These are phyloP conservation scores for Sapria himalayana DNA, from an alignment of 345 rosid genomes.

Conservation along the genomic window DNA sequence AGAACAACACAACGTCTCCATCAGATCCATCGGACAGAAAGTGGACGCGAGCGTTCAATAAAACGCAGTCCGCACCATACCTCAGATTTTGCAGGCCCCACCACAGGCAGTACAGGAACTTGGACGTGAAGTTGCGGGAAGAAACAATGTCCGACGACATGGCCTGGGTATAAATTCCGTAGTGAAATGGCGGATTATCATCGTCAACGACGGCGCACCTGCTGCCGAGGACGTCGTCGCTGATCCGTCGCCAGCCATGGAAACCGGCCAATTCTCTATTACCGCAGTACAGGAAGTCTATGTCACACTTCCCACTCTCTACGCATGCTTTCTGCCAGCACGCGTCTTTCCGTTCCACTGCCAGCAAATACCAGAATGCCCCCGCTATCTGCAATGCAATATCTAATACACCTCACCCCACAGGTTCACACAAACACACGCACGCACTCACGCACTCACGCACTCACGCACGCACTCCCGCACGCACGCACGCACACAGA, in stretches of 20 bases:
- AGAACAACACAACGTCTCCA: not conserved
- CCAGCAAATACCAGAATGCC: slow-evolving; percentile 67
- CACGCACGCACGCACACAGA: too few species aligned
- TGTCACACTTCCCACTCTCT: slow-evolving; percentile 18
- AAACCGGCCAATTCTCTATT: slow-evolving; percentile 23
- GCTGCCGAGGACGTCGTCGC: slow-evolving; percentile 16
- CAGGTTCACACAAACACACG: too few species aligned
- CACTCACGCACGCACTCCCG: too few species aligned
- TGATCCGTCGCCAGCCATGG: slow-evolving; percentile 29
- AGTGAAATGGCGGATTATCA: slow-evolving; percentile 22
- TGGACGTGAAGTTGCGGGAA: slow-evolving; percentile 27
- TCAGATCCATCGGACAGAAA: not conserved
- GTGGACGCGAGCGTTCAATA: not conserved
- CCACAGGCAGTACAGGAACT: slow-evolving; percentile 72
- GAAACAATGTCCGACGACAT: slow-evolving; percentile 33
- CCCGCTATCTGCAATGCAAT: slow-evolving; percentile 40
- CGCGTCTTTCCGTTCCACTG: slow-evolving; percentile 50
- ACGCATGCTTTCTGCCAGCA: slow-evolving; percentile 54
- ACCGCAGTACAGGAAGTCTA: slow-evolving; percentile 48
- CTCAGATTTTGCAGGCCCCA: slow-evolving; percentile 90
- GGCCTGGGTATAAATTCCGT: slow-evolving; percentile 58
- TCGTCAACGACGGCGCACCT: slow-evolving; percentile 19
- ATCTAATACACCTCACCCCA: too few species aligned
- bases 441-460: too few species aligned
- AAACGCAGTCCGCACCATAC: too few species aligned